A percentile compares a stretch with the other conserved stretches of the same genome.
These are phyloP conservation scores for Kickxella alabastrina DNA, from an alignment of 192 early-diverging fungal species.

Conservation along the genomic window DNA sequence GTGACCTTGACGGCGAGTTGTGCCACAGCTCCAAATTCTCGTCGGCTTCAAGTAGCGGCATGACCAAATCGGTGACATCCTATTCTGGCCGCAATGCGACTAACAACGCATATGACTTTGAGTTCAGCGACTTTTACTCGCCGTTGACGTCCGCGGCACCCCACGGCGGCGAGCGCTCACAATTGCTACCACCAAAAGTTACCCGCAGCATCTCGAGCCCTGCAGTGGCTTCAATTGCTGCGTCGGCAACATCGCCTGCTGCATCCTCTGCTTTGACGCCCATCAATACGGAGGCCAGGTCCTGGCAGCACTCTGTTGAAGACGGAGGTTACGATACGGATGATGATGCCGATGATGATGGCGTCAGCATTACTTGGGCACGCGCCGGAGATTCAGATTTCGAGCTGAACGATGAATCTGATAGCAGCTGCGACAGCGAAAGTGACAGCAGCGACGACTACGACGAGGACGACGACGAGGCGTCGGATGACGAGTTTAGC, in stretches of 20 bases:
- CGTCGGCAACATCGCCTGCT: too few species aligned
- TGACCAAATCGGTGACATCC: not conserved
- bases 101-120: conserved; percentile 7
- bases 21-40: conserved; percentile 1
- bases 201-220: too few species aligned
- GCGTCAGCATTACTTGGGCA: conserved; percentile 1
- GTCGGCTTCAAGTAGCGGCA: not conserved
- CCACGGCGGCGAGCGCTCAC: not conserved
- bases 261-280: too few species aligned
- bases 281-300: too few species aligned
- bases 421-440: conserved; percentile 8
- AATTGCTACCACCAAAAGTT: too few species aligned
- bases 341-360: conserved; percentile 8
- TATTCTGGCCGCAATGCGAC: conserved; percentile 14
- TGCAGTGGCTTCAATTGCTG: too few species aligned
- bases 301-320: too few species aligned
- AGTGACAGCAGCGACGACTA: conserved; percentile 3
- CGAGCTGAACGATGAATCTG: conserved; percentile 8
- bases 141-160: not conserved
- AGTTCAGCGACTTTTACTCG: too few species aligned
- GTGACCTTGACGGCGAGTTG: conserved; percentile 19
- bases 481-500: not conserved
- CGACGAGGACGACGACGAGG: conserved; percentile 5
- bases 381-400: not conserved
- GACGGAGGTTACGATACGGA: not conserved